Conservation (phyloP, 2,329 filamentous ascomycete genomes). For the Aspergillus sp. region DNA sequence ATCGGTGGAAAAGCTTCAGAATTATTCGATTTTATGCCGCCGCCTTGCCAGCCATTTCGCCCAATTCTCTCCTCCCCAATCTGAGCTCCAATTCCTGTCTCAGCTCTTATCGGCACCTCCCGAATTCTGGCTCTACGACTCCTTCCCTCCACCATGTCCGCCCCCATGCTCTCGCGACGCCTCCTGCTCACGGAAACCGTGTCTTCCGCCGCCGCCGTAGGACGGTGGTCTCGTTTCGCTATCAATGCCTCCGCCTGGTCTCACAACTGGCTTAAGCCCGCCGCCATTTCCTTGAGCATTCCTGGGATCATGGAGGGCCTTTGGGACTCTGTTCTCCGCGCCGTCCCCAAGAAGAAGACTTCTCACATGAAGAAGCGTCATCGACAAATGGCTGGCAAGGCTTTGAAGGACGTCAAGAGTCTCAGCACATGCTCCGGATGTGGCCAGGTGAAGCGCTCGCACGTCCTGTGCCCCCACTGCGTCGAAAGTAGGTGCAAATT, state of each 20-base stretch:
- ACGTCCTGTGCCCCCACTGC: conserved; percentile 85
- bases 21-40: conserved; percentile 12
- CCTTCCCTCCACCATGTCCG: conserved; percentile 21
- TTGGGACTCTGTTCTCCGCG: conserved; percentile 89
- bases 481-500: conserved; percentile 66
- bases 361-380: conserved; percentile 94
- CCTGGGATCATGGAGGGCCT: conserved; percentile 75
- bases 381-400: conserved; percentile 94
- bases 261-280: conserved; percentile 61
- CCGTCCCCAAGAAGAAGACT: conserved; percentile 98
- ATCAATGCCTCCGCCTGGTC: conserved; percentile 54
- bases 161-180: conserved; percentile 29
- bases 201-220: conserved; percentile 16
- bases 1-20: conserved; percentile 27
- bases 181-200: conserved; percentile 19
- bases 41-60: background rate
- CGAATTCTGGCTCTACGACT: conserved; percentile 32
- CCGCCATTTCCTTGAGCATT: conserved; percentile 61
- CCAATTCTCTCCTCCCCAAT: background rate
- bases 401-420: conserved; percentile 81
- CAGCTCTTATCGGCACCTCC: background rate
- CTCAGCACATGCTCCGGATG: conserved; percentile 89
- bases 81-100: background rate
- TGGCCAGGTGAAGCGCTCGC: conserved; percentile 82
- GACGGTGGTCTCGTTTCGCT: conserved; percentile 40